Evolutionary conservation across 176 grass and related monocot genomes (phyloP).

Genomic region (Oryza australiensis): DNA sequence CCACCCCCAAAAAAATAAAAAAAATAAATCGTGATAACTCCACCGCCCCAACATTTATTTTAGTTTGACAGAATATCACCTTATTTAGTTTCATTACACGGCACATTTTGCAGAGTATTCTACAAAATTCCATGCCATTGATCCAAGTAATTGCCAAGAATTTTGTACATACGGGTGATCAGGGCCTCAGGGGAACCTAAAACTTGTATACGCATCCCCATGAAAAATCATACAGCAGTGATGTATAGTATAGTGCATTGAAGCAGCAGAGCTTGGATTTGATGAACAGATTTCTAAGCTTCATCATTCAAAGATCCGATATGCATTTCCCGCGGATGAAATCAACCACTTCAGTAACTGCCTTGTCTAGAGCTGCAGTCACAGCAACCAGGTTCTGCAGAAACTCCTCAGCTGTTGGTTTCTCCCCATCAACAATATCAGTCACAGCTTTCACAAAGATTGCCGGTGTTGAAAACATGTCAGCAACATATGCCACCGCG

Average conservation of each 20-base stretch:
- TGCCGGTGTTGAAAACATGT: constrained; percentile 68
- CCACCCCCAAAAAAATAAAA: no score
- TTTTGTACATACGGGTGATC: constrained; percentile 30
- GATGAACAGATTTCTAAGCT: constrained; percentile 1
- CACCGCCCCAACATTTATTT: no score
- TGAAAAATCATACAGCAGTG: constrained; percentile 7
- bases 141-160: constrained; percentile 12
- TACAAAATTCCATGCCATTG: background rate
- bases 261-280: background rate
- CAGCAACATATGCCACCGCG: constrained; percentile 79
- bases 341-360: constrained; percentile 53
- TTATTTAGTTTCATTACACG: constrained; percentile 19
- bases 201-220: background rate
- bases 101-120: constrained; percentile 15
- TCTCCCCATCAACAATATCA: constrained; percentile 84
- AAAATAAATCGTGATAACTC: no score
- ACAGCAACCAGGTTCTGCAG: constrained; percentile 70
- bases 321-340: constrained; percentile 70
- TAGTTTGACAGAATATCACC: background rate
- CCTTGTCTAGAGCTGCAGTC: constrained; percentile 56
- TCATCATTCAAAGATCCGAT: constrained; percentile 54
- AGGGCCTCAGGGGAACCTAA: background rate
- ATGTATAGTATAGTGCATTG: background rate
- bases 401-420: constrained; percentile 84
- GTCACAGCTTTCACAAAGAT: constrained; percentile 91